These are phyloP conservation scores for Erysimum cheiri DNA, from an alignment of 441 rosid genomes.

Conservation along the genomic window DNA sequence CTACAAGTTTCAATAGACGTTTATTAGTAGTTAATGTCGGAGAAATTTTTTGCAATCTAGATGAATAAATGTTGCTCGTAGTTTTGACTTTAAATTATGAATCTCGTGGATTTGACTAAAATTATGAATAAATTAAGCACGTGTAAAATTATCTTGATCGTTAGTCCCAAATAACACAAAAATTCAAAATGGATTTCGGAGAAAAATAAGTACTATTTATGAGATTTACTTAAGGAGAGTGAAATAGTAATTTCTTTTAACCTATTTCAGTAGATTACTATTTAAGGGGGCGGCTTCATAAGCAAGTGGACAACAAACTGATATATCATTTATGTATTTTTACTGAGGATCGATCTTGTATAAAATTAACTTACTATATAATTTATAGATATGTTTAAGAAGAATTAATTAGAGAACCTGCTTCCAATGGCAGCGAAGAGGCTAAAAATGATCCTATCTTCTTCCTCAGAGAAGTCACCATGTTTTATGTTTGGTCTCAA, in stretches of 20 bases:
- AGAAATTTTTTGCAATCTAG: constrained; percentile 22
- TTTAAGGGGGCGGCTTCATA: constrained; percentile 10
- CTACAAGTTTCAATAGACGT: constrained; percentile 44
- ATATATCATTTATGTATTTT: neutral
- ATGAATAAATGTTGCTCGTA: constrained; percentile 27
- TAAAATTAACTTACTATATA: neutral
- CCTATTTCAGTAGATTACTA: constrained; percentile 15
- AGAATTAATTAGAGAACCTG: constrained; percentile 50
- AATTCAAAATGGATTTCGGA: neutral
- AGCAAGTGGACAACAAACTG: constrained; percentile 19
- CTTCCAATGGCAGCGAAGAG: constrained; percentile 72
- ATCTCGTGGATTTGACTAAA: constrained; percentile 37
- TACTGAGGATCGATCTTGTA: neutral
- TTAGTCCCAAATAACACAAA: neutral
- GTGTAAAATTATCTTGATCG: neutral
- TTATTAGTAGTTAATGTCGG: constrained; percentile 28
- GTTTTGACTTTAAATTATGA: constrained; percentile 38
- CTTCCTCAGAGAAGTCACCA: constrained; percentile 73
- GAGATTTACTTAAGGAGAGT: neutral
- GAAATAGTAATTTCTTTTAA: neutral
- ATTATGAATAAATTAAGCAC: neutral
- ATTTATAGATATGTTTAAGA: neutral
- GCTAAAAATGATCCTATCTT: constrained; percentile 63
- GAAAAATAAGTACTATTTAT: neutral
- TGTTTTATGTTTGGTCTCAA: constrained; percentile 80